Conservation (phyloP, 495 filamentous ascomycete genomes). For the Penicillium ochrochloron region DNA sequence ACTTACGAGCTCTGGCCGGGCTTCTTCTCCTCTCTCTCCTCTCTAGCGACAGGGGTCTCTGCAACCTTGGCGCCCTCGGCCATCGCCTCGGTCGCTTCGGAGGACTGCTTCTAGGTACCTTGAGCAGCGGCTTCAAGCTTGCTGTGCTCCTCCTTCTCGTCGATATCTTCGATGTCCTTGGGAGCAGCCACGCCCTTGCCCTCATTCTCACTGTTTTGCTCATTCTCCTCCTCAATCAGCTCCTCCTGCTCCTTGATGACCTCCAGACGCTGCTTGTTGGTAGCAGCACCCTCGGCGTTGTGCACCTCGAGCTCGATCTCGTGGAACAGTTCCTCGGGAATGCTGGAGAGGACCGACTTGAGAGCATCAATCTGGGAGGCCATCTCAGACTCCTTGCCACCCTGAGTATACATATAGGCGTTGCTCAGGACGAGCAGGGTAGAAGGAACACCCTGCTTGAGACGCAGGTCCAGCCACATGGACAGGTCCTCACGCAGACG, state of each 20-base stretch:
- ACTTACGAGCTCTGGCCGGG: slow-evolving; percentile 31
- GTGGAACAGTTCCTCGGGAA: slow-evolving; percentile 98
- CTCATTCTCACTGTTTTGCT: slow-evolving; percentile 80
- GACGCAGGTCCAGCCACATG: slow-evolving; percentile 91
- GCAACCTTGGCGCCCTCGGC: slow-evolving; percentile 46
- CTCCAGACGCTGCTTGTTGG: slow-evolving; percentile 99
- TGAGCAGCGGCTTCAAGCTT: slow-evolving; percentile 30
- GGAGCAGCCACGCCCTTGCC: slow-evolving; percentile 56
- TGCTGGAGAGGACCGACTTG: slow-evolving; percentile 86
- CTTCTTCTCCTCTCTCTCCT: slow-evolving; percentile 45
- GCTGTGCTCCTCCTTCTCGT: slow-evolving; percentile 66
- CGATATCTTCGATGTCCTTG: slow-evolving; percentile 81
- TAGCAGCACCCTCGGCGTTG: slow-evolving; percentile 94
- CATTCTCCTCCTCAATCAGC: slow-evolving; percentile 94
- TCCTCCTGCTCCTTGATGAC: slow-evolving; percentile 99
- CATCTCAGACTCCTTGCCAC: slow-evolving; percentile 84
- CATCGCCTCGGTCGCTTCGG: slow-evolving; percentile 50
- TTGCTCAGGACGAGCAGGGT: slow-evolving; percentile 96
- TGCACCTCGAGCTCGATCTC: slow-evolving; percentile 99
- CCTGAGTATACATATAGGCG: slow-evolving; percentile 90
- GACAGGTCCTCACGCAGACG: slow-evolving; percentile 88
- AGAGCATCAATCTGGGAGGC: slow-evolving; percentile 91
- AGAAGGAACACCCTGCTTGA: slow-evolving; percentile 91
- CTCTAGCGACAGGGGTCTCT: slow-evolving; percentile 28
- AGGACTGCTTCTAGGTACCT: slow-evolving; percentile 35